Conservation (phyloP, 192 early-diverging fungal species). For the Obelidium mucronatum region DNA sequence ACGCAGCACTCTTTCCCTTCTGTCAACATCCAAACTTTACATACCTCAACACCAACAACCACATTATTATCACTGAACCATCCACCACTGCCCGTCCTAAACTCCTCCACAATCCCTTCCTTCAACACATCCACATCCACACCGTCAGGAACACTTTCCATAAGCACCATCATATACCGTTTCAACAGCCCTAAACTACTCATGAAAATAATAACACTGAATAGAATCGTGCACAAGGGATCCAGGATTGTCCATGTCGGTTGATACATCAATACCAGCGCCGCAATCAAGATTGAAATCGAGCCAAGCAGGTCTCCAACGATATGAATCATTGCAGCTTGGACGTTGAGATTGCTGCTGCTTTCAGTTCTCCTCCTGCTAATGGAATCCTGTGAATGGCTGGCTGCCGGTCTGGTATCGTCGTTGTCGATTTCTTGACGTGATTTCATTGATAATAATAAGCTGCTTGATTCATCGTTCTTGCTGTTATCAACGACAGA, state of each 20-base stretch:
- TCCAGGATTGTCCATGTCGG: constrained; percentile 66
- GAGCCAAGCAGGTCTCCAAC: constrained; percentile 79
- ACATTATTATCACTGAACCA: too few species aligned
- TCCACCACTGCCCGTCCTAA: too few species aligned
- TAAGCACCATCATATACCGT: constrained; percentile 66
- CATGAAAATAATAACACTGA: constrained; percentile 70
- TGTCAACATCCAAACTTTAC: constrained; percentile 66
- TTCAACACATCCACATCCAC: neutral
- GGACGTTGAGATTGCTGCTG: constrained; percentile 48
- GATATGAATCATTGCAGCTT: constrained; percentile 75
- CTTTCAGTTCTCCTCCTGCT: neutral
- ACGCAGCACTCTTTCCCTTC: constrained; percentile 14
- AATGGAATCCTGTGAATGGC: neutral
- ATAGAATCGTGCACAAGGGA: constrained; percentile 78
- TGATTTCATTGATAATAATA: neutral
- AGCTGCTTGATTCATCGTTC: too few species aligned
- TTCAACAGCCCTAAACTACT: constrained; percentile 70
- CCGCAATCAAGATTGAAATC: constrained; percentile 75
- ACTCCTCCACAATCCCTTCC: neutral
- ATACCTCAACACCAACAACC: constrained; percentile 53
- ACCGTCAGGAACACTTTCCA: constrained; percentile 61
- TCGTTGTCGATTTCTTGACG: neutral
- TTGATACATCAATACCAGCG: constrained; percentile 61
- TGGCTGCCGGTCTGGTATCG: neutral
- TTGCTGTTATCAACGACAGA: too few species aligned